Conservation (phyloP, 1,284 basidiomycete genomes). For the Volvariella volvacea region DNA sequence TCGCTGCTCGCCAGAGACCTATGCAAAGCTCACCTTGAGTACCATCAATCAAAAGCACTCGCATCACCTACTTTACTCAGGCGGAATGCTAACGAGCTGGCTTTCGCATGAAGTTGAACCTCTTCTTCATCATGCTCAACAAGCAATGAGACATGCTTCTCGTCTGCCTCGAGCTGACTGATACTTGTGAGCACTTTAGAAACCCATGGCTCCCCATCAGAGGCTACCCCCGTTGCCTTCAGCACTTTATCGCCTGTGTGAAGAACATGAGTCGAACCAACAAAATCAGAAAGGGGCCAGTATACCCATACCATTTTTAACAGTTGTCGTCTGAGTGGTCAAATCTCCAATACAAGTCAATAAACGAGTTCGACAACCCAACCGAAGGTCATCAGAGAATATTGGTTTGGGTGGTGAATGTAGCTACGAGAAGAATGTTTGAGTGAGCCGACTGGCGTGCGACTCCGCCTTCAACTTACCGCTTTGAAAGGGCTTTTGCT, state of each 20-base stretch:
- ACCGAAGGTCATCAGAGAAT: slow-evolving; percentile 67
- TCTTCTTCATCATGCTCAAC: slow-evolving; percentile 56
- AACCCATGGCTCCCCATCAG: slow-evolving; percentile 79
- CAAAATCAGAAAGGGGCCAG: not conserved
- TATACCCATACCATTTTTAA: slow-evolving; percentile 39
- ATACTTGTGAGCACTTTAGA: slow-evolving; percentile 62
- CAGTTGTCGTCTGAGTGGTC: slow-evolving; percentile 44
- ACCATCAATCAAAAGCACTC: not conserved
- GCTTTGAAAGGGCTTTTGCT: slow-evolving; percentile 57
- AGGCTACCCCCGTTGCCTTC: slow-evolving; percentile 56
- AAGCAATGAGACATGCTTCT: slow-evolving; percentile 60
- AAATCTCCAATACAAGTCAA: slow-evolving; percentile 76
- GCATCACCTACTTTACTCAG: slow-evolving; percentile 39
- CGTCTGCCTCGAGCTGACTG: slow-evolving; percentile 55
- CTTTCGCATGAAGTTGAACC: slow-evolving; percentile 36
- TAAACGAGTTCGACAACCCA: slow-evolving; percentile 63
- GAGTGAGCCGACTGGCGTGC: slow-evolving; percentile 3
- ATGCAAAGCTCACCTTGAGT: not conserved
- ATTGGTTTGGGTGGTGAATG: slow-evolving; percentile 58
- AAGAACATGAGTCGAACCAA: slow-evolving; percentile 6
- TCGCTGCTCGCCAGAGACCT: slow-evolving; percentile 38
- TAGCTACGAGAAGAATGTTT: slow-evolving; percentile 35
- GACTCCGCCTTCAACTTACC: slow-evolving; percentile 41
- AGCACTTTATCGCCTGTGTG: slow-evolving; percentile 37
- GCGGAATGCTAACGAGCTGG: slow-evolving; percentile 36